Conservation (phyloP, 139 green algal species). For the Klebsormidium nitens region DNA sequence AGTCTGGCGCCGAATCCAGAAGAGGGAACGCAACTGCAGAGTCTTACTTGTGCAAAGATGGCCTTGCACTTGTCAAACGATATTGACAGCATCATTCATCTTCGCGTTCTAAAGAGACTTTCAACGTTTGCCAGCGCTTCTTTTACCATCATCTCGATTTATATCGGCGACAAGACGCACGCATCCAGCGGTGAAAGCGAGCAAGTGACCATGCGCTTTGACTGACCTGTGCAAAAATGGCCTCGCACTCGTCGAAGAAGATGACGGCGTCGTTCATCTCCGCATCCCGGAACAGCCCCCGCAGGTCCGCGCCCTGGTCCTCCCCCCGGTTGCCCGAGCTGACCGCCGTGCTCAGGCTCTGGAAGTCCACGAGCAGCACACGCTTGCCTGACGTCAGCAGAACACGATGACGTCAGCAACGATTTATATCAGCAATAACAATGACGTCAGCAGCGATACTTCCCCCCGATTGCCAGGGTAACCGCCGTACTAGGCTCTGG, state of each 20-base stretch:
- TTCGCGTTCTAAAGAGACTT: no score
- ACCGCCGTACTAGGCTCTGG: conserved; percentile 7
- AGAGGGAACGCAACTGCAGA: no score
- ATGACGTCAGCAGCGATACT: no score
- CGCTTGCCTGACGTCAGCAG: conserved; percentile 11
- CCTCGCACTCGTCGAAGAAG: conserved; percentile 25
- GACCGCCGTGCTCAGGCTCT: conserved; percentile 6
- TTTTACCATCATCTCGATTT: no score
- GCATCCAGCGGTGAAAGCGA: no score
- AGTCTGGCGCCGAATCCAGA: no score
- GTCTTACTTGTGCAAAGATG: no score
- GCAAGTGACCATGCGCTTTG: no score
- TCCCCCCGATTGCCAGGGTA: not conserved
- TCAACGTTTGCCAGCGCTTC: no score
- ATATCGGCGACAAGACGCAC: no score
- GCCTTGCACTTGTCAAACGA: no score
- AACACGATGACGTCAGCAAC: not conserved
- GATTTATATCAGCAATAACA: not conserved
- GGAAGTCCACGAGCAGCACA: conserved; percentile 16
- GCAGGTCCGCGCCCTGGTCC: conserved; percentile 6
- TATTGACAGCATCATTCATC: no score
- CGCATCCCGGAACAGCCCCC: conserved; percentile 12
- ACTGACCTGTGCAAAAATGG: conserved; percentile 23
- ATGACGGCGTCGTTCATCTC: conserved; percentile 23
- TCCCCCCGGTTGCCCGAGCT: not conserved